These are phyloP conservation scores for Candida glucosophila DNA, from an alignment of 1,139 yeast species.

Conservation along the genomic window DNA sequence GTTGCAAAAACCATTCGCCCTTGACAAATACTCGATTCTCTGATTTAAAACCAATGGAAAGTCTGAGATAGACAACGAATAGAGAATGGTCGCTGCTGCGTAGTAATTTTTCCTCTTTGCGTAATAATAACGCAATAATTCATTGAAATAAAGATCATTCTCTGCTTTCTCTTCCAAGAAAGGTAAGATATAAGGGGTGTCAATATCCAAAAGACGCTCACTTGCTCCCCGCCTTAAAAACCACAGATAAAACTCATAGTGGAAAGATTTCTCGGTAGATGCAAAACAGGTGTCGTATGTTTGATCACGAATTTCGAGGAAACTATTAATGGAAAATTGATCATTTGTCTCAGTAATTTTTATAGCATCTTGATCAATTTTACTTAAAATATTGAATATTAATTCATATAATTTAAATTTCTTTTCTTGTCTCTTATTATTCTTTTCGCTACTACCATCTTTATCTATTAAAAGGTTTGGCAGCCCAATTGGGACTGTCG, in stretches of 20 bases:
- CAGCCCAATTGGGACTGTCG: slow-evolving; percentile 4
- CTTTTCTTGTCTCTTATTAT: slow-evolving; percentile 14
- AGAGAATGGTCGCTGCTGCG: slow-evolving; percentile 77
- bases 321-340: slow-evolving; percentile 42
- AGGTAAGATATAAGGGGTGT: slow-evolving; percentile 71
- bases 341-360: slow-evolving; percentile 37
- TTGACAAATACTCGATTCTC: slow-evolving; percentile 79
- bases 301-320: slow-evolving; percentile 55
- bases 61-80: slow-evolving; percentile 64
- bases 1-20: slow-evolving; percentile 91
- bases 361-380: slow-evolving; percentile 61
- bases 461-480: slow-evolving; percentile 5
- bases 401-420: slow-evolving; percentile 60
- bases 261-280: slow-evolving; percentile 75
- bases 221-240: slow-evolving; percentile 69
- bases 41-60: slow-evolving; percentile 61
- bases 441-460: slow-evolving; percentile 7
- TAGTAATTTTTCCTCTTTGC: slow-evolving; percentile 74
- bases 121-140: slow-evolving; percentile 80
- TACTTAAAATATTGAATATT: slow-evolving; percentile 65
- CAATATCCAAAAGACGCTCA: slow-evolving; percentile 68
- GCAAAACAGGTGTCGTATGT: slow-evolving; percentile 70
- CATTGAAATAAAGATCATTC: slow-evolving; percentile 64
- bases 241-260: slow-evolving; percentile 91
- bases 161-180: slow-evolving; percentile 70